These are phyloP conservation scores for Diospyros kaki DNA, from an alignment of 148 eudicot genomes.

Conservation along the genomic window DNA sequence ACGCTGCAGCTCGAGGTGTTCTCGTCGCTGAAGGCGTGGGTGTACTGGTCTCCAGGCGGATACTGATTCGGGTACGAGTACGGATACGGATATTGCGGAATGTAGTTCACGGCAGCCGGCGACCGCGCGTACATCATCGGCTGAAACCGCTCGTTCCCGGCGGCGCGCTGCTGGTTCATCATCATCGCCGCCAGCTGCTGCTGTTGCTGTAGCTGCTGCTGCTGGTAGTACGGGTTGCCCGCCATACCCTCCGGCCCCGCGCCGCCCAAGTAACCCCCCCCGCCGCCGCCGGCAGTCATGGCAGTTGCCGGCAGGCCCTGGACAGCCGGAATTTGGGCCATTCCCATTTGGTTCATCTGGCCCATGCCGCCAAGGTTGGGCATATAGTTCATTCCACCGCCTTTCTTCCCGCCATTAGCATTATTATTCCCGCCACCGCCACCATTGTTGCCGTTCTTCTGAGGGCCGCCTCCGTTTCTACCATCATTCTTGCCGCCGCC, in stretches of 20 bases:
- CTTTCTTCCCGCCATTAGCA: slow-evolving; percentile 21
- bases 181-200: slow-evolving; percentile 74
- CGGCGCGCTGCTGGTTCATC: slow-evolving; percentile 88
- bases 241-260: slow-evolving; percentile 55
- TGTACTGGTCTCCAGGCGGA: slow-evolving; percentile 59
- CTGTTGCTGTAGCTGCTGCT: slow-evolving; percentile 33
- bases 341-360: slow-evolving; percentile 61
- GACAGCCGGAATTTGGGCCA: slow-evolving; percentile 57
- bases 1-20: slow-evolving; percentile 79
- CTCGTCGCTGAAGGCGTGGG: slow-evolving; percentile 72
- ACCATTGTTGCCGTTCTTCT: slow-evolving; percentile 17
- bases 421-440: slow-evolving; percentile 43
- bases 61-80: slow-evolving; percentile 27
- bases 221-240: slow-evolving; percentile 51
- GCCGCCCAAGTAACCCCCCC: slow-evolving; percentile 37
- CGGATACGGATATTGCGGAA: slow-evolving; percentile 27
- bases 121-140: slow-evolving; percentile 94
- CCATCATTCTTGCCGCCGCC: slow-evolving; percentile 25
- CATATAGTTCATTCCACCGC: slow-evolving; percentile 27
- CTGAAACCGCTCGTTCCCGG: slow-evolving; percentile 81
- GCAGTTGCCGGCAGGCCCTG: slow-evolving; percentile 68
- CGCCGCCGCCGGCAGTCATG: slow-evolving; percentile 24
- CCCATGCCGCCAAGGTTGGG: slow-evolving; percentile 38
- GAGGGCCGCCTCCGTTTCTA: slow-evolving; percentile 16
- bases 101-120: slow-evolving; percentile 67